phyloP scores from a whole-genome alignment of 306 rosid genomes.

The Glycyrrhiza uralensis region DNA sequence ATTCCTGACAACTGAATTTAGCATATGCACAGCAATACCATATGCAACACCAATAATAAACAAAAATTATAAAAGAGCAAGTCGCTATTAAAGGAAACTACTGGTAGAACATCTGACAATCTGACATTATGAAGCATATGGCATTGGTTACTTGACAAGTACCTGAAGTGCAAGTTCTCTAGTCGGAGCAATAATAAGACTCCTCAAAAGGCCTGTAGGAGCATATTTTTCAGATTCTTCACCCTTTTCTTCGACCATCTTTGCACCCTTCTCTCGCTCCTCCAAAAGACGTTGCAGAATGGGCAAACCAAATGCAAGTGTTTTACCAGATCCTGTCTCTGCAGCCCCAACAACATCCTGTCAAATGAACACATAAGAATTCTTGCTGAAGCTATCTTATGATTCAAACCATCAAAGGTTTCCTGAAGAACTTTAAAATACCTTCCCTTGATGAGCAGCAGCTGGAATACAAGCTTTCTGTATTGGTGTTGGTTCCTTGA shows the following conservation, averaged over 20 bases:
- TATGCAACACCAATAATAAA: background rate
- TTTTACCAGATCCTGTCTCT: constrained; percentile 96
- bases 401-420: background rate
- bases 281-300: constrained; percentile 92
- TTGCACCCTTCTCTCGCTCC: constrained; percentile 71
- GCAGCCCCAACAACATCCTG: constrained; percentile 99
- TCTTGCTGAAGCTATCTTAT: constrained; percentile 6
- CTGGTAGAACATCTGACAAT: background rate
- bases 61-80: background rate
- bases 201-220: constrained; percentile 63
- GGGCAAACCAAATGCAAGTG: constrained; percentile 97
- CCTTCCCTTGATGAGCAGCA: constrained; percentile 99
- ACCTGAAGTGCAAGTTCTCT: constrained; percentile 98
- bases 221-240: constrained; percentile 48
- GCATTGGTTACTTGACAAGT: background rate
- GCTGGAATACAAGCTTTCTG: constrained; percentile 95
- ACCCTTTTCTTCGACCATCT: constrained; percentile 40
- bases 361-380: constrained; percentile 28
- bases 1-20: background rate
- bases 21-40: background rate
- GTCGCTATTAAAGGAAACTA: background rate
- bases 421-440: constrained; percentile 35
- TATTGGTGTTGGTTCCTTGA: constrained; percentile 89
- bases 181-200: constrained; percentile 90
- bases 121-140: background rate